phyloP scores from a whole-genome alignment of 2,329 filamentous ascomycete genomes.

The Colletotrichum sp. region DNA sequence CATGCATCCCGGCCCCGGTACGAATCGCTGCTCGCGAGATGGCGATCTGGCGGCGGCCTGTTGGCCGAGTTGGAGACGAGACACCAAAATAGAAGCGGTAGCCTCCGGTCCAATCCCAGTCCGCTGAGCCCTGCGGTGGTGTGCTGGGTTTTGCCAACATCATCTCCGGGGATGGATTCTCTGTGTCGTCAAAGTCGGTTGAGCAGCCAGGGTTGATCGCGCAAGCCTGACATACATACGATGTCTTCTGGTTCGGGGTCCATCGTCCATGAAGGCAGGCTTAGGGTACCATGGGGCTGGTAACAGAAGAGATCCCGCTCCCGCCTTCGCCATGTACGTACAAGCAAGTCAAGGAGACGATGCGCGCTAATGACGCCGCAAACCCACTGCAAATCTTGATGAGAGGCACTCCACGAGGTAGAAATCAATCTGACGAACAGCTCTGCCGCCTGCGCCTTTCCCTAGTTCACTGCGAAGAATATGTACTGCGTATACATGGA shows the following conservation, averaged over 20 bases:
- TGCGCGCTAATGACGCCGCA: neutral
- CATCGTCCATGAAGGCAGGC: neutral
- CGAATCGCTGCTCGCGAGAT: neutral
- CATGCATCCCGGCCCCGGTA: neutral
- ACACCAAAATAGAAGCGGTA: slow-evolving; percentile 18
- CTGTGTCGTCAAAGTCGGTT: neutral
- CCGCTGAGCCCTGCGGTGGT: neutral
- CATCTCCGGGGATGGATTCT: slow-evolving; percentile 6
- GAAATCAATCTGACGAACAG: neutral
- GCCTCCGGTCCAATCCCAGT: neutral
- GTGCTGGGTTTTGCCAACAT: neutral
- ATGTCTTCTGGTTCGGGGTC: neutral
- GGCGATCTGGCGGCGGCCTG: neutral
- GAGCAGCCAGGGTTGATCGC: neutral
- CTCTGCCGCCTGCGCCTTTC: neutral
- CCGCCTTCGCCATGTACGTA: neutral
- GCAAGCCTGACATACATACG: neutral
- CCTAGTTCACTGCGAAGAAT: neutral
- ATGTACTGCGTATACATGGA: neutral
- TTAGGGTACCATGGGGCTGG: neutral
- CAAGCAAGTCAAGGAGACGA: neutral
- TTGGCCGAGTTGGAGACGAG: neutral
- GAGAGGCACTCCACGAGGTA: neutral
- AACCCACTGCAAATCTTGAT: neutral
- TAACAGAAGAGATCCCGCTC: neutral